phyloP scores from a whole-genome alignment of 2,329 filamentous ascomycete genomes.

The Fusarium sp. region DNA sequence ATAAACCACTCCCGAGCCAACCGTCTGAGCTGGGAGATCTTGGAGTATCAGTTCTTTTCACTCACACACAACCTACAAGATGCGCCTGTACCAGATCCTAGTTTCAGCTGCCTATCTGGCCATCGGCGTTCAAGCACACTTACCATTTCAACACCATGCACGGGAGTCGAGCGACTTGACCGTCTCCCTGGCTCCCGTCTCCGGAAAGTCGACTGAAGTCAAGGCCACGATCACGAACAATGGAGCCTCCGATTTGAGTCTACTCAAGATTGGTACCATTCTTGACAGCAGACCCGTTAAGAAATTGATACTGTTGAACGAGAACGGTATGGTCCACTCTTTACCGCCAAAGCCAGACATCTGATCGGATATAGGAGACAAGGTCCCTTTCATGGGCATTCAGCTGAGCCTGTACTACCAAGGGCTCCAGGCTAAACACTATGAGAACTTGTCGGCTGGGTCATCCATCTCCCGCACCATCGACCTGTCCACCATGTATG shows the following conservation, averaged over 20 bases:
- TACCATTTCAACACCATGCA: neutral
- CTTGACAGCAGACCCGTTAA: constrained; percentile 27
- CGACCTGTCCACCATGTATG: constrained; percentile 16
- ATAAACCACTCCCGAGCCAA: too few relatives aligned
- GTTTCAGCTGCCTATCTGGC: neutral
- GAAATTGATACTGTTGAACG: constrained; percentile 16
- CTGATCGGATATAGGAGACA: constrained; percentile 2
- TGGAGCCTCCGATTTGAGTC: constrained; percentile 2
- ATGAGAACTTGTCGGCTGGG: constrained; percentile 2
- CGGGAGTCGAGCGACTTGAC: neutral
- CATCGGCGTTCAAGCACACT: constrained; percentile 6
- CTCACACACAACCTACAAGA: too few relatives aligned
- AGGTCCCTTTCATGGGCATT: constrained; percentile 20
- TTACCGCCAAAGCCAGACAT: accelerated
- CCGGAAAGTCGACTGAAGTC: constrained; percentile 9
- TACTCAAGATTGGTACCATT: constrained; percentile 26
- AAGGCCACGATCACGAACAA: constrained; percentile 18
- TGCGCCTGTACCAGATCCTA: neutral
- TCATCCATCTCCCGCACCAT: constrained; percentile 18
- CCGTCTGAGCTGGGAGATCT: too few relatives aligned
- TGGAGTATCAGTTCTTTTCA: too few relatives aligned
- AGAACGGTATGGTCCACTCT: neutral
- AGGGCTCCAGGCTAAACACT: constrained; percentile 14
- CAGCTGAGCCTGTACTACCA: constrained; percentile 28
- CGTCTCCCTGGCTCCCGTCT: neutral